Conservation (phyloP, 2,329 filamentous ascomycete genomes). For the Chaetomium globosum region DNA sequence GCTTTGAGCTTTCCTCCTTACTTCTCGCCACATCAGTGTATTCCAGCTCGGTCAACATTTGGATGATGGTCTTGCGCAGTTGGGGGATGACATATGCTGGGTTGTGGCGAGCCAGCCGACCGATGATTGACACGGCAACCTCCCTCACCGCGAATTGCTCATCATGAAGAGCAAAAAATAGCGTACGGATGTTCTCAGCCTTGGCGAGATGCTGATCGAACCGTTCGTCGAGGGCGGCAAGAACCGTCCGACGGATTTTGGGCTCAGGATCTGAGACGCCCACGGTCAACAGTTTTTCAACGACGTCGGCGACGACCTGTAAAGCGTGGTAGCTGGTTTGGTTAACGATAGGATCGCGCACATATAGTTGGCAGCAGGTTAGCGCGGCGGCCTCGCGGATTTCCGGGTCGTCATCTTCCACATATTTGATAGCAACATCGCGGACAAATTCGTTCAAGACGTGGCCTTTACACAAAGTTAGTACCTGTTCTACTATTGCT, state of each 20-base stretch:
- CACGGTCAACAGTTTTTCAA: conserved; percentile 92
- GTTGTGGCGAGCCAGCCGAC: conserved; percentile 85
- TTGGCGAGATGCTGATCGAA: conserved; percentile 97
- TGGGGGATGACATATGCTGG: conserved; percentile 98
- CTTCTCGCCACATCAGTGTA: conserved; percentile 92
- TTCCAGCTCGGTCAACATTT: conserved; percentile 92
- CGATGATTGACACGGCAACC: conserved; percentile 94
- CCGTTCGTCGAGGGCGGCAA: conserved; percentile 85
- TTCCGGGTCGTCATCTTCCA: conserved; percentile 91
- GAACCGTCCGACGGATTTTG: conserved; percentile 83
- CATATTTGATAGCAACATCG: conserved; percentile 96
- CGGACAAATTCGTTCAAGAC: conserved; percentile 98
- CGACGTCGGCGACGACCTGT: conserved; percentile 95
- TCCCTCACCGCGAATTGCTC: conserved; percentile 91
- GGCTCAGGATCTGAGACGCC: conserved; percentile 90
- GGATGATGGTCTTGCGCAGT: conserved; percentile 89
- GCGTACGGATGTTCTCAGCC: conserved; percentile 91
- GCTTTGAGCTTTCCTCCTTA: conserved; percentile 93
- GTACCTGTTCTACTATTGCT: conserved; percentile 14
- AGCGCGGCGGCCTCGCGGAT: conserved; percentile 92
- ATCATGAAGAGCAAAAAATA: conserved; percentile 95
- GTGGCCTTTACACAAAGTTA: conserved; percentile 57
- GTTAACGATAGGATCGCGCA: conserved; percentile 94
- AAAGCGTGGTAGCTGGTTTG: conserved; percentile 97
- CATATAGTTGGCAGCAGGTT: conserved; percentile 96